Evolutionary conservation across 2,329 filamentous ascomycete species (phyloP), one percentile per base, ranked within the genome.

Genomic region (Alternaria solani): DNA sequence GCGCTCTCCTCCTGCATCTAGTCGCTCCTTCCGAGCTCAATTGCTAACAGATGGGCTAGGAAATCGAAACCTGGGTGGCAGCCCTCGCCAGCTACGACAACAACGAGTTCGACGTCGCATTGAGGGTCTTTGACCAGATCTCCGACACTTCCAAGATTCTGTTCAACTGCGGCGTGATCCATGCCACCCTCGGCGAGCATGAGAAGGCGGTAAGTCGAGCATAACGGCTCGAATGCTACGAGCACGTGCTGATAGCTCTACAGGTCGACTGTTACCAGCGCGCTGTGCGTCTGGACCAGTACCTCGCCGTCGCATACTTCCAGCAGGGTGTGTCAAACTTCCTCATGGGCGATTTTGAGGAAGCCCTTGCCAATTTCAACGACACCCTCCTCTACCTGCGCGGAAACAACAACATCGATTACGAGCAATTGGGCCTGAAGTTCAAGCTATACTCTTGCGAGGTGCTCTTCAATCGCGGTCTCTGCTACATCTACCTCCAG

Each of bases 311-410:
- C 59, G 94, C 95, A 61, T 98, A 98, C 79, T 99, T 99, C 79
- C 95, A 99, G 76, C 93, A 98, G 80, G 95, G 95, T 43, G 95
- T 99, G 18, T 98, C 95, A 56, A 99, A 98, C 78, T 99, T 99
- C 79, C 84, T 99, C 51, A 88, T 98, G 56, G 94, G 94, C 61
- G 95, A 99, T 77, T 98, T 98, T 70, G 94, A 98, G 78, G 95
- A 98, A 79, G 95, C 95, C 18, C 84, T 98, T 63, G 94, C 94
- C 69, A 98, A 98, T 81, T 99, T 99, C 86, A 99, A 99, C 82
- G 95, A 99, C 76, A 97, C 95, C 0, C 84, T 99, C 41, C 83
- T 97, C 42, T 98, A 98, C 79, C 86, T 99, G 46, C 88, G 95
- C 74, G 95, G 95, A 63, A 98, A 99, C 82, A 94, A 93, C 57